Evolutionary conservation across 2,329 filamentous ascomycete species (phyloP).

Genomic region (Sphaerulina populicola): DNA sequence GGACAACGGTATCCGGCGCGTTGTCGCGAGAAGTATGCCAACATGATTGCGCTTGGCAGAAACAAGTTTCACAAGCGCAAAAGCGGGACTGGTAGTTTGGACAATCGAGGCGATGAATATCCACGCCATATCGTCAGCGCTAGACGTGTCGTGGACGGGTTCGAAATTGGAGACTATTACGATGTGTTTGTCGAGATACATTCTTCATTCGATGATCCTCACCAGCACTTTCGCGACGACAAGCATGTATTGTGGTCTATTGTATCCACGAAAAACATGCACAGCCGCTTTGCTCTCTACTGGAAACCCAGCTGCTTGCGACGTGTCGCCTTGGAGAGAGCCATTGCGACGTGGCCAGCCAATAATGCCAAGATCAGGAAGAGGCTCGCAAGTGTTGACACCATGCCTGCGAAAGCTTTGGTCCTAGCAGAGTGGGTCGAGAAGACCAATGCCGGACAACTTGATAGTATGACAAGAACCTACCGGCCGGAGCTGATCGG

Average conservation of each 20-base stretch:
- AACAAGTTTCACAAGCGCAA: slow-evolving; percentile 7
- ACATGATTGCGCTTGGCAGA: slow-evolving; percentile 35
- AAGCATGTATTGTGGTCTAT: slow-evolving; percentile 33
- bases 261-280: slow-evolving; percentile 23
- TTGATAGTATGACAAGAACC: slow-evolving; percentile 14
- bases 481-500: slow-evolving; percentile 16
- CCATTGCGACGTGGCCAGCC: slow-evolving; percentile 21
- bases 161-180: slow-evolving; percentile 38
- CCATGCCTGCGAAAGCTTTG: slow-evolving; percentile 16
- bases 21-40: slow-evolving; percentile 60
- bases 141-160: slow-evolving; percentile 25
- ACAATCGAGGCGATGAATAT: background rate
- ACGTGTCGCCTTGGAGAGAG: slow-evolving; percentile 26
- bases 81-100: background rate
- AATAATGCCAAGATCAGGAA: slow-evolving; percentile 14
- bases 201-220: slow-evolving; percentile 20
- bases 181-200: slow-evolving; percentile 35
- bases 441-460: slow-evolving; percentile 8
- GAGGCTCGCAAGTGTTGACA: slow-evolving; percentile 16
- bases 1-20: slow-evolving; percentile 57
- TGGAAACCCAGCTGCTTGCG: slow-evolving; percentile 17
- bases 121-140: slow-evolving; percentile 15
- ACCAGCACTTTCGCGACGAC: slow-evolving; percentile 25
- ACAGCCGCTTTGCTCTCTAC: slow-evolving; percentile 22
- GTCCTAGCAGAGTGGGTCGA: slow-evolving; percentile 18